Evolutionary conservation across 345 rosid genomes (phyloP).

Genomic region (Eucalyptus pauciflora): DNA sequence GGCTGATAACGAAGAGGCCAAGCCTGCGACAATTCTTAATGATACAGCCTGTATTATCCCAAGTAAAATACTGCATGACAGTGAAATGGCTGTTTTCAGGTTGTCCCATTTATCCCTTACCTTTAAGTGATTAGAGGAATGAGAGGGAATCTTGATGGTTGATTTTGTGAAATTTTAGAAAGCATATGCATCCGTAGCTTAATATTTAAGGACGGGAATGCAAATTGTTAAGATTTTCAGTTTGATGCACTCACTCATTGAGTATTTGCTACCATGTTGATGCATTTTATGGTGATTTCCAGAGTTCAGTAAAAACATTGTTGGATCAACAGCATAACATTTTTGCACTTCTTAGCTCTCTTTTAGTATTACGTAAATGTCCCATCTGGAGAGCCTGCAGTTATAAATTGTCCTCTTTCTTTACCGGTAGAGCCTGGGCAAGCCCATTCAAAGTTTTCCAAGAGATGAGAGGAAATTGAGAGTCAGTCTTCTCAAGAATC

Average conservation of each 20-base stretch:
- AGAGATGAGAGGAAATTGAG: slow-evolving; percentile 14
- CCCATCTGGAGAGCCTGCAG: slow-evolving; percentile 6
- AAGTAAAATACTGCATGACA: neutral
- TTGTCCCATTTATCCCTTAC: neutral
- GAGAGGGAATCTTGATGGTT: neutral
- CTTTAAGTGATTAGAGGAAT: neutral
- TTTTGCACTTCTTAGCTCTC: neutral
- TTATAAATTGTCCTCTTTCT: neutral
- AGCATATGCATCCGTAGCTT: neutral
- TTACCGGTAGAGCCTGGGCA: slow-evolving; percentile 21
- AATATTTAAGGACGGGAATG: neutral
- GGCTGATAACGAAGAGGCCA: slow-evolving; percentile 1
- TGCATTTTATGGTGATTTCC: neutral
- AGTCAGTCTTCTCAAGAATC: slow-evolving; percentile 9
- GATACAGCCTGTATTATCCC: slow-evolving; percentile 4
- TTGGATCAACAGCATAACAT: neutral
- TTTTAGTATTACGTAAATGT: neutral
- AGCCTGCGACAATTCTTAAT: slow-evolving; percentile 2
- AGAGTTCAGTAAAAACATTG: neutral
- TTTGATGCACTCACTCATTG: neutral
- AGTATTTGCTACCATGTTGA: neutral
- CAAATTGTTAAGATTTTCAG: neutral
- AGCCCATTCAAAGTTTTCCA: slow-evolving; percentile 20
- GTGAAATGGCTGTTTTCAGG: neutral
- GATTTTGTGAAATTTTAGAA: neutral